Evolutionary conservation across 805 yeast species (phyloP).

Genomic region (Ogataea saltuana): DNA sequence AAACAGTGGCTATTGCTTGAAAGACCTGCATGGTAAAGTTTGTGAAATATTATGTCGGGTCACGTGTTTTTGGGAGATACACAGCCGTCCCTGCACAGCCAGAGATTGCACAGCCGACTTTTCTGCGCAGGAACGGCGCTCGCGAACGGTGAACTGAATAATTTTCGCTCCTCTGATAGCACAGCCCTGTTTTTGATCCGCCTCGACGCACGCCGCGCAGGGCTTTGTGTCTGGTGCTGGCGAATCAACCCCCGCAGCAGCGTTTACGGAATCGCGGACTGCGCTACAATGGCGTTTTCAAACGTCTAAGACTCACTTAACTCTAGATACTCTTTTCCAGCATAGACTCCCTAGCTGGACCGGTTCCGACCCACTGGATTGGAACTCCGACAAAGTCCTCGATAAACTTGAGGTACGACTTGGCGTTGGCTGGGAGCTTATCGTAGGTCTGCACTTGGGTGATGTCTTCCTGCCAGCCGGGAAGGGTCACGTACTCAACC

Average conservation of each 20-base stretch:
- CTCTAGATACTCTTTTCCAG: slow-evolving; percentile 48
- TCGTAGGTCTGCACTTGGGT: slow-evolving; percentile 66
- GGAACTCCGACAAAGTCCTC: slow-evolving; percentile 85
- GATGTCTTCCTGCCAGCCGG: slow-evolving; percentile 92
- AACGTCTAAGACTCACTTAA: background rate
- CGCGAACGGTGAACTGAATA: too few species aligned
- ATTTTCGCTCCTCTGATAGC: too few species aligned
- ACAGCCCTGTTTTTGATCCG: too few species aligned
- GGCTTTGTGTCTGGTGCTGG: too few species aligned
- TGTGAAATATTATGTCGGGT: slow-evolving; percentile 13
- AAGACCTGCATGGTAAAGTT: slow-evolving; percentile 3
- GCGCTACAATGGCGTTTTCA: too few species aligned
- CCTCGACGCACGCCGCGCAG: too few species aligned
- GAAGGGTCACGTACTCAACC: slow-evolving; percentile 85
- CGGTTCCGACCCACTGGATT: slow-evolving; percentile 96
- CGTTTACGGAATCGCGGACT: too few species aligned
- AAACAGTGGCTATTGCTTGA: slow-evolving; percentile 10
- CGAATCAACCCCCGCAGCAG: too few species aligned
- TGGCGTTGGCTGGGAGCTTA: slow-evolving; percentile 86
- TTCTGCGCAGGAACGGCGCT: too few species aligned
- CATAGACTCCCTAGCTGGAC: slow-evolving; percentile 96
- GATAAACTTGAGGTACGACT: slow-evolving; percentile 78
- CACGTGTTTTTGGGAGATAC: slow-evolving; percentile 16
- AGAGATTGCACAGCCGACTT: too few species aligned
- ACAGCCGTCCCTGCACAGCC: slow-evolving; percentile 7